Percentiles rank a stretch among this genome's conserved stretches.
These are phyloP conservation scores for Fragilaria radians DNA, from an alignment of 108 stramenopile genomes.

Conservation along the genomic window DNA sequence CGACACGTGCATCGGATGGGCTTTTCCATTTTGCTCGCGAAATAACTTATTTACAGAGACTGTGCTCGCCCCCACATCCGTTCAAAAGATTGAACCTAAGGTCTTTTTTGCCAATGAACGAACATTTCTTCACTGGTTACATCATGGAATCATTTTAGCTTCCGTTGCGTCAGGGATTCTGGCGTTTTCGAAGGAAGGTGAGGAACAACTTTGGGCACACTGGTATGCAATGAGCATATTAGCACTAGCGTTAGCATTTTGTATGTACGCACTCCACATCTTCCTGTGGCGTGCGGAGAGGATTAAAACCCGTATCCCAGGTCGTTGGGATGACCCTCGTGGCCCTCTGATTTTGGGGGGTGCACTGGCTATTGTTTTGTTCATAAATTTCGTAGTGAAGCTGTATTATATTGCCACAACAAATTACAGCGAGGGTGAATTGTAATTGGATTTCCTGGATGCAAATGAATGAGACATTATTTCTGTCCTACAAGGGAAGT, in stretches of 20 bases:
- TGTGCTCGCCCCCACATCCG: slow-evolving; percentile 76
- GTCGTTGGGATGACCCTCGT: slow-evolving; percentile 86
- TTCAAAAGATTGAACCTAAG: slow-evolving; percentile 97
- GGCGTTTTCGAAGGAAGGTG: slow-evolving; percentile 57
- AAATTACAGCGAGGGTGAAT: neutral
- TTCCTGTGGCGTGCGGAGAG: slow-evolving; percentile 81
- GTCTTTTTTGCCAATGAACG: slow-evolving; percentile 97
- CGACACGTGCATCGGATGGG: slow-evolving; percentile 24
- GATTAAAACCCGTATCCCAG: slow-evolving; percentile 77
- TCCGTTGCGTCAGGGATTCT: slow-evolving; percentile 80
- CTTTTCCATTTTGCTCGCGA: slow-evolving; percentile 71
- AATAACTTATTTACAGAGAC: slow-evolving; percentile 41
- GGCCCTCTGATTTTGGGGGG: slow-evolving; percentile 76
- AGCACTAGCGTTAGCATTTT: slow-evolving; percentile 70
- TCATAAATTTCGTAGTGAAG: slow-evolving; percentile 67
- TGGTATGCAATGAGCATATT: slow-evolving; percentile 80
- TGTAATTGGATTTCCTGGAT: too few relatives aligned
- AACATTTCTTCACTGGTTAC: slow-evolving; percentile 94
- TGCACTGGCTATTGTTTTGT: slow-evolving; percentile 49
- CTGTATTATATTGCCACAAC: slow-evolving; percentile 33
- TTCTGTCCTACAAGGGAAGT: too few relatives aligned
- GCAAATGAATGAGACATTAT: too few relatives aligned
- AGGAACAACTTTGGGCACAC: slow-evolving; percentile 49
- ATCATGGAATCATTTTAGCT: slow-evolving; percentile 74
- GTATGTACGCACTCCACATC: slow-evolving; percentile 75